Evolutionary conservation across 2,329 filamentous ascomycete genomes (phyloP).

Genomic region (Penicillium sp.): DNA sequence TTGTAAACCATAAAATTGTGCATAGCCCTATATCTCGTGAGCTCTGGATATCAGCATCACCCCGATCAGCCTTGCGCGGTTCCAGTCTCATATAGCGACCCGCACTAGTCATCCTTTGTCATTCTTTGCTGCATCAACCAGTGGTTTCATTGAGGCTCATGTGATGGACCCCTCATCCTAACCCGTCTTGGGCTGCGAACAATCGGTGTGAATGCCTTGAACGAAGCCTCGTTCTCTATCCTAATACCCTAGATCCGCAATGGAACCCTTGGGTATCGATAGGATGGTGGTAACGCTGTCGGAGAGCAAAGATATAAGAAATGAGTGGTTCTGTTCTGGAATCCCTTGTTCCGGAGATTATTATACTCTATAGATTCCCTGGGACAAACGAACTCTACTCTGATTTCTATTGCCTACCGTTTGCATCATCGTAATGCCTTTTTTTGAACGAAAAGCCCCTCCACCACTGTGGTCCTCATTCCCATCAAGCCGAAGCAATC

Average conservation of each 20-base stretch:
- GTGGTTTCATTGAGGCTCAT: background rate
- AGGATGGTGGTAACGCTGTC: background rate
- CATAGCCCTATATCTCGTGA: background rate
- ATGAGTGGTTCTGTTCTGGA: background rate
- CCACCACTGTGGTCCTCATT: constrained; percentile 16
- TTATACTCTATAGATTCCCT: background rate
- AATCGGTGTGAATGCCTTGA: background rate
- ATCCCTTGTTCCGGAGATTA: background rate
- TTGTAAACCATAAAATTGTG: background rate
- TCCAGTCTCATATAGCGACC: background rate
- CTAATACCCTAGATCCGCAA: background rate
- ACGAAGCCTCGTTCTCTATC: background rate
- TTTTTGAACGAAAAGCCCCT: constrained; percentile 6
- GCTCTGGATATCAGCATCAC: background rate
- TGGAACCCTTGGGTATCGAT: background rate
- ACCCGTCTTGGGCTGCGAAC: background rate
- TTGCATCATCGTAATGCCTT: constrained; percentile 9
- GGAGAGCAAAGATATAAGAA: background rate
- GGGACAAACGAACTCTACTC: background rate
- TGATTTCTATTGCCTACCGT: constrained; percentile 5
- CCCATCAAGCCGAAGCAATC: constrained; percentile 7
- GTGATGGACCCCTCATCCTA: background rate
- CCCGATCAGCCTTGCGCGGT: background rate
- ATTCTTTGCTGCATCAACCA: background rate
- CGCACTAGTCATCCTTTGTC: background rate